These are phyloP conservation scores for Cryptococcus deneoformans DNA, from an alignment of 1,284 basidiomycete genomes.

Conservation along the genomic window DNA sequence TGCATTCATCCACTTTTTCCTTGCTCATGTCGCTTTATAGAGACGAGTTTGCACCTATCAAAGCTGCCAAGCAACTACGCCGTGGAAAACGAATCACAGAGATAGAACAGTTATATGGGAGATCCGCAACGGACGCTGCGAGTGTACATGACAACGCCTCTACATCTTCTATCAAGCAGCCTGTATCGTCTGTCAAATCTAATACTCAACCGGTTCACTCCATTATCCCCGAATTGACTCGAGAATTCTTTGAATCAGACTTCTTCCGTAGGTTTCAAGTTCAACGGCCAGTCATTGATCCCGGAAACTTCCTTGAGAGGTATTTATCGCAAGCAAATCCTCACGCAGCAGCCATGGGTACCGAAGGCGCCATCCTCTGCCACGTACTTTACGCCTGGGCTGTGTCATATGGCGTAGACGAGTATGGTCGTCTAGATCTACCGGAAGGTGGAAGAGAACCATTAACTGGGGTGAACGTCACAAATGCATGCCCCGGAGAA, in stretches of 20 bases:
- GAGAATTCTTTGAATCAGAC: slow-evolving; percentile 72
- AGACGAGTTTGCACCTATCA: slow-evolving; percentile 79
- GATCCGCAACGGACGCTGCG: slow-evolving; percentile 33
- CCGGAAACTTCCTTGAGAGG: slow-evolving; percentile 67
- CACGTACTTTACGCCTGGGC: slow-evolving; percentile 74
- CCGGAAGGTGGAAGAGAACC: slow-evolving; percentile 31
- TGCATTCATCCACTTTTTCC: not conserved
- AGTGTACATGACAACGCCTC: slow-evolving; percentile 13
- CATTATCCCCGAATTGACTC: slow-evolving; percentile 65
- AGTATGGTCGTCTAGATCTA: slow-evolving; percentile 57
- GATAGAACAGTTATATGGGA: slow-evolving; percentile 56
- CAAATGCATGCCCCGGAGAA: slow-evolving; percentile 26
- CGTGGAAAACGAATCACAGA: slow-evolving; percentile 79
- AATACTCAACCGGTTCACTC: slow-evolving; percentile 37
- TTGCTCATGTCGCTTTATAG: slow-evolving; percentile 49
- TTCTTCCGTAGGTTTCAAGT: slow-evolving; percentile 78
- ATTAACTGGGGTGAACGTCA: slow-evolving; percentile 17
- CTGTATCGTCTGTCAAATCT: slow-evolving; percentile 10
- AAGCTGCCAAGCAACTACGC: slow-evolving; percentile 76
- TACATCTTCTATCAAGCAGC: slow-evolving; percentile 18
- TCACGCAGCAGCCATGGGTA: slow-evolving; percentile 58
- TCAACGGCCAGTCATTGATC: slow-evolving; percentile 61
- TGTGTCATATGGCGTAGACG: slow-evolving; percentile 76
- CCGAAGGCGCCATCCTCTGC: slow-evolving; percentile 52
- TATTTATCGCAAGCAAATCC: slow-evolving; percentile 51